phyloP scores from a whole-genome alignment of 1,284 basidiomycete genomes.

The Ustilago shanxiensis region DNA sequence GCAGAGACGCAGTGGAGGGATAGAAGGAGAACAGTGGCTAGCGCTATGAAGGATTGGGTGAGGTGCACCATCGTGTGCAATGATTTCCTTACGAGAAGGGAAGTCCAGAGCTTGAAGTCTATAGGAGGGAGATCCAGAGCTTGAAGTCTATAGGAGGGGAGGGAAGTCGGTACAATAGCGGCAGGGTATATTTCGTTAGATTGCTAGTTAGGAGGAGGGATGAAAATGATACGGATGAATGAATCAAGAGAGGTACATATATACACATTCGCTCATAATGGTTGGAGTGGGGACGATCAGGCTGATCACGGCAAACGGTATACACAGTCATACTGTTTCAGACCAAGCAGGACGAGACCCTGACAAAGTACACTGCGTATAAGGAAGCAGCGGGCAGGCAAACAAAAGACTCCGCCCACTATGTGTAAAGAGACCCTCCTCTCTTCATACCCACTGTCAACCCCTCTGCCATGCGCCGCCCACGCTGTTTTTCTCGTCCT shows the following conservation, averaged over 20 bases:
- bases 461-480: too few species aligned
- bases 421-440: neutral
- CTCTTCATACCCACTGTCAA: neutral
- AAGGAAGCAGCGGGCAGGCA: neutral
- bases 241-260: neutral
- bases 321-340: neutral
- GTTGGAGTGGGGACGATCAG: neutral
- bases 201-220: neutral
- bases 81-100: neutral
- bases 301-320: neutral
- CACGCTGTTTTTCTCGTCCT: neutral
- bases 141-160: neutral
- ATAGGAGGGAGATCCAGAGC: neutral
- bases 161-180: too few species aligned
- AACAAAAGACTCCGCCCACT: neutral
- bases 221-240: neutral
- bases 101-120: neutral
- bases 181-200: neutral
- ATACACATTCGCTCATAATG: neutral
- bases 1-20: constrained; percentile 18
- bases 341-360: neutral
- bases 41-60: constrained; percentile 22
- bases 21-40: constrained; percentile 16
- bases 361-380: neutral
- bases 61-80: constrained; percentile 25